Evolutionary conservation across 2,329 filamentous ascomycete genomes (phyloP), one percentile per base, ranked within the genome.

Genomic region (Magnaporthiopsis poae): DNA sequence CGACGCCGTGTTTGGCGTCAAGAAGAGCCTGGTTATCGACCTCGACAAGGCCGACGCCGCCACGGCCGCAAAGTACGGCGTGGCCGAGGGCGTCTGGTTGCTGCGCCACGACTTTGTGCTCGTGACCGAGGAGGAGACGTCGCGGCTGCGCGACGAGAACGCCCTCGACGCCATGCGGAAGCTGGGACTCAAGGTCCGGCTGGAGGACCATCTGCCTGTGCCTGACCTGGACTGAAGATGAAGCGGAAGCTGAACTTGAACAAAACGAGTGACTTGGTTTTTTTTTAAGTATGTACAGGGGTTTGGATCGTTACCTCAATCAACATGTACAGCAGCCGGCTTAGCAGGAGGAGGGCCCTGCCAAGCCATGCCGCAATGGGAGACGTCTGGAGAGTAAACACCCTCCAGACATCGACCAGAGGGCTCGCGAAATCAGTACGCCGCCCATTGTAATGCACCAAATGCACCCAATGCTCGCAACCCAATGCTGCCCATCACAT

Each of bases 1-100:
- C 0, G 91, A 96, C 73, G 90, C 91, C 0, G 91, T 96, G 1
- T 96, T 96, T 71, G 91, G 91, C 27, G 91, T 96, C 67, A 96
- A 96, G 76, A 83, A 91, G 74, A 91, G 88, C 35, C 80, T 96
- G 15, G 79, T 91, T n/a, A 82, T 92, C 18, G 88, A 91, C 70
- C 78, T 77, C 71, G 81, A 68, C 78, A 82, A 72, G 79, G 86
- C 70, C 64, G 80, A 77, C 76, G 81, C 74, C 46, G 81, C 81
- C 61, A 82, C 82, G 67, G 85, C 88, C 0, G 76, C 80, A 70
- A 79, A 86, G 72, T 90, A 92, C 73, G 82, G 80, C 21, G 86
- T 92, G 7, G 75, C 83, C 39, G 85, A 88, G 70, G 89, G 86
- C 11, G 83, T 80, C 29, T 85, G 85, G 74, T 72, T 91, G 69